A percentile compares a stretch with the other conserved stretches of the same genome.
Evolutionary conservation across 805 yeast species (phyloP).

Genomic region (Yarrowia osloensis): DNA sequence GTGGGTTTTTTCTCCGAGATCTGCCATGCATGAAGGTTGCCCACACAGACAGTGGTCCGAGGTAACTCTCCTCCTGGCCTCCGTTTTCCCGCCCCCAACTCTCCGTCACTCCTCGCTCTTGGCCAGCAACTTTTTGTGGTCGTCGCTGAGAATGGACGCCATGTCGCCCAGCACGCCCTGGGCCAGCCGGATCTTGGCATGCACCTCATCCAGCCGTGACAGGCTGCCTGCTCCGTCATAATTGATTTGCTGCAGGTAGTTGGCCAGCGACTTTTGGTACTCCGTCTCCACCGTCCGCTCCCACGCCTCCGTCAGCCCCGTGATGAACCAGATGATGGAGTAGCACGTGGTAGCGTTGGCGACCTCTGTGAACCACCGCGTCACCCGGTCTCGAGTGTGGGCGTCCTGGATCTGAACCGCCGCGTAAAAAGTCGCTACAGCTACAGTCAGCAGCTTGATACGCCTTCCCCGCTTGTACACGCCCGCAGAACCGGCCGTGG

Average conservation of each 20-base stretch:
- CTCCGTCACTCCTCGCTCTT: not conserved
- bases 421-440: conserved; percentile 18
- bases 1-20: not conserved
- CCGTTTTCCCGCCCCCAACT: not conserved
- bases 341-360: conserved; percentile 27
- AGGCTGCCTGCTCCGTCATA: conserved; percentile 22
- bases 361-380: conserved; percentile 22
- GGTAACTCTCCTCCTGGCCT: not conserved
- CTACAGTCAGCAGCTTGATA: conserved; percentile 21
- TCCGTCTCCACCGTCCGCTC: conserved; percentile 10
- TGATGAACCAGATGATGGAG: conserved; percentile 29
- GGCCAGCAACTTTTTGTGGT: conserved; percentile 10
- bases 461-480: conserved; percentile 26
- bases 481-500: not conserved
- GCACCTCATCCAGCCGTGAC: not conserved
- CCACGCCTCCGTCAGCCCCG: conserved; percentile 14
- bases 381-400: not conserved
- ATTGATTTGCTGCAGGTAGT: conserved; percentile 7
- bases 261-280: conserved; percentile 18
- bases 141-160: conserved; percentile 23
- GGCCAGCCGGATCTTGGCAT: conserved; percentile 20
- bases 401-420: conserved; percentile 21
- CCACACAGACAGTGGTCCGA: not conserved
- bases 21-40: conserved; percentile 9
- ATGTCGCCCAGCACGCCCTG: conserved; percentile 24